Evolutionary conservation across 192 early-diverging fungal species (phyloP).

Genomic region (Linnemannia zychae): DNA sequence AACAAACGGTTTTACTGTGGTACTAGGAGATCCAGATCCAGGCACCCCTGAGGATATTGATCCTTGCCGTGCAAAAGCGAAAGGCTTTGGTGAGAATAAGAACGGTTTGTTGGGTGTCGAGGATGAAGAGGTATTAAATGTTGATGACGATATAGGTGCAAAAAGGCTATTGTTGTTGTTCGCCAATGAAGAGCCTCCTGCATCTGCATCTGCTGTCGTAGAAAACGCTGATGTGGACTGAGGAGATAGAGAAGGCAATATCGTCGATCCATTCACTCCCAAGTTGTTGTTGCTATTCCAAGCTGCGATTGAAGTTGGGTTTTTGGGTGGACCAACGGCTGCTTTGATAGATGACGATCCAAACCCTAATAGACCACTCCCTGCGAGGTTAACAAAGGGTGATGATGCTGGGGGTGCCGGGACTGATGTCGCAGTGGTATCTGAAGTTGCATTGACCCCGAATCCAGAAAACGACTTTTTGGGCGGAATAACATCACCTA

Average conservation of each 20-base stretch:
- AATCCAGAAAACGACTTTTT: conserved; percentile 2
- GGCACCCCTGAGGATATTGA: not conserved
- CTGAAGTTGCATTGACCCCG: not conserved
- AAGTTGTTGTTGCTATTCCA: conserved; percentile 18
- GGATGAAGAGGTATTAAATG: not conserved
- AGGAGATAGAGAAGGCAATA: not conserved
- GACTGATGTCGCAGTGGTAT: not conserved
- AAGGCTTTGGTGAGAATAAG: conserved; percentile 6
- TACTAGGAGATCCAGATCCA: not conserved
- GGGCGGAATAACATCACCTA: not conserved
- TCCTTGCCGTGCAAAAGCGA: not conserved
- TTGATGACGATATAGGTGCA: not conserved
- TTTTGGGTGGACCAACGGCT: conserved; percentile 33
- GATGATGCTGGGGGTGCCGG: not conserved
- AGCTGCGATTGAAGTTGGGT: conserved; percentile 18
- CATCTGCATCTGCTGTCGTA: not conserved
- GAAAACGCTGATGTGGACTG: not conserved
- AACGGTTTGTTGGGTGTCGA: not conserved
- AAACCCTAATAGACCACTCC: conserved; percentile 6
- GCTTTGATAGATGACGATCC: conserved; percentile 39
- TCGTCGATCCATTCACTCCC: not conserved
- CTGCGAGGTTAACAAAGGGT: conserved; percentile 9
- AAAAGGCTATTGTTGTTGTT: not conserved
- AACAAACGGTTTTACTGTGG: conserved; percentile 23
- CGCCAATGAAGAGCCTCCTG: too few species aligned